Evolutionary conservation across 2,329 filamentous ascomycete genomes (phyloP).

Genomic region (Sporothrix brunneoviolacea): DNA sequence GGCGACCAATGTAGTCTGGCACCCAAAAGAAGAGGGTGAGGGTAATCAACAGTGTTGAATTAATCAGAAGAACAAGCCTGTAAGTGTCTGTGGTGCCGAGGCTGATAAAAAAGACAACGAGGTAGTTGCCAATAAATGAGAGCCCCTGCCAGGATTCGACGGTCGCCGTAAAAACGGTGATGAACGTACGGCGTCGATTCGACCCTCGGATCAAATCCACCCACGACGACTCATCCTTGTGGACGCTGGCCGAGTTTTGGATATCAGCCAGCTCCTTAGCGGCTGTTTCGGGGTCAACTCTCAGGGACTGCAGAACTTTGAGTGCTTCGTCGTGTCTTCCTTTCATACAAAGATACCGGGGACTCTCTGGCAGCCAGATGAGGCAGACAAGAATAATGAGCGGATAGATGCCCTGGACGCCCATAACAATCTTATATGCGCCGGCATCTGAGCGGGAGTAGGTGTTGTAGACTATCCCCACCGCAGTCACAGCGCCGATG

Average conservation of each 20-base stretch:
- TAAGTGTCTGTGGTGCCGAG: conserved; percentile 6
- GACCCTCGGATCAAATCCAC: not conserved
- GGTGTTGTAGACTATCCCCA: conserved; percentile 9
- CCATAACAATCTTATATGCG: conserved; percentile 10
- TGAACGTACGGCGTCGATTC: conserved; percentile 7
- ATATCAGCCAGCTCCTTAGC: conserved; percentile 6
- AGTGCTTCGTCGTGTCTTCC: not conserved
- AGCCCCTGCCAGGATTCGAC: conserved; percentile 7
- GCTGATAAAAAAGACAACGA: conserved; percentile 9
- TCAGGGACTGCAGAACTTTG: not conserved
- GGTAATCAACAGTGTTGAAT: conserved; percentile 4
- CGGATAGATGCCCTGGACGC: conserved; percentile 7
- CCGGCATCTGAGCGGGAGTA: not conserved
- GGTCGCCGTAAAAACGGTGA: conserved; percentile 5
- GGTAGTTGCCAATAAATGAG: conserved; percentile 7
- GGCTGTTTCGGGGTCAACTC: not conserved
- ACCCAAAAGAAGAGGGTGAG: conserved; percentile 8
- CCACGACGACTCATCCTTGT: conserved; percentile 5
- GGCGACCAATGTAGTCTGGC: conserved; percentile 5
- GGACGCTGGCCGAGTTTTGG: not conserved
- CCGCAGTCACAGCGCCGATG: conserved; percentile 6
- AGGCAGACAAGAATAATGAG: not conserved
- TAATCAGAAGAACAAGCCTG: conserved; percentile 2
- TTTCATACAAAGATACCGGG: conserved; percentile 3
- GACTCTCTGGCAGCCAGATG: conserved; percentile 11